Evolutionary conservation across 2,329 filamentous ascomycete genomes (phyloP), one percentile per base, ranked within the genome.

Genomic region (Penicillium glabrum): DNA sequence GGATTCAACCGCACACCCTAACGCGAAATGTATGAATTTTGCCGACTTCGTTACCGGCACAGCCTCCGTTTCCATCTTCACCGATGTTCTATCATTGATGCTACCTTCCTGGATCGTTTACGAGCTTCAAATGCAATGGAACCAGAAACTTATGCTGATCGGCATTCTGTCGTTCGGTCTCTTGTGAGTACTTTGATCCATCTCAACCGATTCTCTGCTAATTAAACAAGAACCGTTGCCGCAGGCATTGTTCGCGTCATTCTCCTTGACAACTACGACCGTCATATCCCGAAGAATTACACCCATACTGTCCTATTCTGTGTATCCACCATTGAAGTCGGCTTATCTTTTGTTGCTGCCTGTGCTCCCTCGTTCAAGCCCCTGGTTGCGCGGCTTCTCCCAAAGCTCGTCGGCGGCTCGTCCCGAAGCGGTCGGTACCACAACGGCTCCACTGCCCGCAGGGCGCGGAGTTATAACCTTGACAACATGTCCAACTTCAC

Each of bases 161-260:
- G 55, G 55, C 8, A 57, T 57, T 35, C 7, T 57, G 8, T 57
- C 55, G 2, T 57, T 54, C n/a, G 55, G 55, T 33, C 55, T 54
- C 37, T 33, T 57, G 55, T 57, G 31, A 48, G 54, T 53, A 11
- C 4, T n/a, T 16, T n/a, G 10, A 19, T 3, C 10, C 3, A n/a
- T 11, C 3, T 19, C 2, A 14, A 4, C 26, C 24, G 24, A 21
- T 24, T n/a, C n/a, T 14, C 16, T 19, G 27, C 54, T 57, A 21
- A 57, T 19, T 26, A 29, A 43, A 13, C 5, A 21, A 54, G 55
- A 46, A 57, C 55, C 2, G 55, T 57, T 46, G 37, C 45, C 1
- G 51, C 51, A 26, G 55, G 55, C 23, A 46, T 57, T 31, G 14
- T 54, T 31, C 55, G 55, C 13, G 29, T 57, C 3, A 50, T 57